phyloP scores from a whole-genome alignment of 345 rosid genomes.

The Gossypium australe region DNA sequence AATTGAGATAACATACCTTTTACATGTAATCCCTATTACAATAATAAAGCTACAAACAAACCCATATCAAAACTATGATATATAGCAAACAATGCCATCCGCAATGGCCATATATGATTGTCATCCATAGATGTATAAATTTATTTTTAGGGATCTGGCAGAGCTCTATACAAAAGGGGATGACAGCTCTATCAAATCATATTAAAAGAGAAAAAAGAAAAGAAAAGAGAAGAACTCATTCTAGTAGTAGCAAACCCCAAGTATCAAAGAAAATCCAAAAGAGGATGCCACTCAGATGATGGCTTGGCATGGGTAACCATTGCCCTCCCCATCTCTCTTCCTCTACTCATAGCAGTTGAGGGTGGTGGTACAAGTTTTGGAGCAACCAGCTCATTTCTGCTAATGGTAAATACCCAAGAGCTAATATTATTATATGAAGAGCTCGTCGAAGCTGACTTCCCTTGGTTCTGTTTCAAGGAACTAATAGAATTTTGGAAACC shows the following conservation, averaged over 20 bases:
- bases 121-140: background rate
- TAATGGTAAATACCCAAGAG: conserved; percentile 59
- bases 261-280: conserved; percentile 65
- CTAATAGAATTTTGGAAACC: conserved; percentile 40
- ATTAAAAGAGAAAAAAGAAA: background rate
- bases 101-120: background rate
- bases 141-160: conserved; percentile 1
- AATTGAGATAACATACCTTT: background rate
- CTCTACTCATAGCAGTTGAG: conserved; percentile 65
- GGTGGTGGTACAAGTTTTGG: conserved; percentile 93
- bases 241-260: background rate
- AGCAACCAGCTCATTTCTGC: conserved; percentile 52
- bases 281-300: conserved; percentile 50
- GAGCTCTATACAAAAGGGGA: conserved; percentile 15
- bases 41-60: background rate
- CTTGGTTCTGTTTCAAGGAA: conserved; percentile 53
- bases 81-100: conserved; percentile 13
- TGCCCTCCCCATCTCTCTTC: conserved; percentile 63
- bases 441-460: conserved; percentile 26
- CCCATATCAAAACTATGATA: conserved; percentile 1
- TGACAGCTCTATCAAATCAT: background rate
- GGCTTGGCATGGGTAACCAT: conserved; percentile 39
- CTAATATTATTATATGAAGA: conserved; percentile 34
- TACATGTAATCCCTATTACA: background rate
- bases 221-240: background rate